Conservation (phyloP, 176 grass and related monocot genomes). For the Triticum turgidum region DNA sequence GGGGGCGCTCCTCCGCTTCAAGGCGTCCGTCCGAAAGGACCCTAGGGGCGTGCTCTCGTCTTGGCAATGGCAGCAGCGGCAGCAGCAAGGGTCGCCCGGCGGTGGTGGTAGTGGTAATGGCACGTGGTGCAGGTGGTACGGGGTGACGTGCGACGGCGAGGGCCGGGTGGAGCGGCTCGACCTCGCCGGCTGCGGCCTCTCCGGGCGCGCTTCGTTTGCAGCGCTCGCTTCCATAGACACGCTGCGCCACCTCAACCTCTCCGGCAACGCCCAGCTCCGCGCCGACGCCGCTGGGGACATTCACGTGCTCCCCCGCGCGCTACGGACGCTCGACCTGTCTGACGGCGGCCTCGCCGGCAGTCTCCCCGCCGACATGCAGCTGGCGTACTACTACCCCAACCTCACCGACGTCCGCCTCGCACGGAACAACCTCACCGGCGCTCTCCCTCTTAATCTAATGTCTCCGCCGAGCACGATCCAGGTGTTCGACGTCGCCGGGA, state of each 20-base stretch:
- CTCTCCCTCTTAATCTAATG: constrained; percentile 40
- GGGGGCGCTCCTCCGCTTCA: constrained; percentile 68
- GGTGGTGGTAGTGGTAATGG: background rate
- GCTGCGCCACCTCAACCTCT: constrained; percentile 67
- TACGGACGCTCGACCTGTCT: constrained; percentile 64
- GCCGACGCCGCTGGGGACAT: constrained; percentile 45
- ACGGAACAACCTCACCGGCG: constrained; percentile 74
- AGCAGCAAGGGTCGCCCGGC: background rate
- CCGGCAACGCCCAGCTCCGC: constrained; percentile 47
- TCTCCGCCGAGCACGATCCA: constrained; percentile 35
- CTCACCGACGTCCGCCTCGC: constrained; percentile 58
- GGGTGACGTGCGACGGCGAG: constrained; percentile 56
- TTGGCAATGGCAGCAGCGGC: constrained; percentile 39
- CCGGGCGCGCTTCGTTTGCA: constrained; percentile 32
- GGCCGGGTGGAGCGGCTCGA: constrained; percentile 58
- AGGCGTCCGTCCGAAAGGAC: constrained; percentile 56
- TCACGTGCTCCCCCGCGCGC: constrained; percentile 32
- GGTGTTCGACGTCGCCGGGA: constrained; percentile 68
- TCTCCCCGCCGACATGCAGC: constrained; percentile 48
- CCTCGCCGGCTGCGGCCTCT: constrained; percentile 54
- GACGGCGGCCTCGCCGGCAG: constrained; percentile 51
- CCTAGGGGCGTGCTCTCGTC: constrained; percentile 47
- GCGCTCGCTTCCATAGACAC: constrained; percentile 43
- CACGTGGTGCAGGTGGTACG: constrained; percentile 60
- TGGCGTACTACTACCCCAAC: constrained; percentile 42